Base-by-base conservation (phyloP, 2,329 filamentous ascomycete genomes). In the Xylaria sp. region DNA sequence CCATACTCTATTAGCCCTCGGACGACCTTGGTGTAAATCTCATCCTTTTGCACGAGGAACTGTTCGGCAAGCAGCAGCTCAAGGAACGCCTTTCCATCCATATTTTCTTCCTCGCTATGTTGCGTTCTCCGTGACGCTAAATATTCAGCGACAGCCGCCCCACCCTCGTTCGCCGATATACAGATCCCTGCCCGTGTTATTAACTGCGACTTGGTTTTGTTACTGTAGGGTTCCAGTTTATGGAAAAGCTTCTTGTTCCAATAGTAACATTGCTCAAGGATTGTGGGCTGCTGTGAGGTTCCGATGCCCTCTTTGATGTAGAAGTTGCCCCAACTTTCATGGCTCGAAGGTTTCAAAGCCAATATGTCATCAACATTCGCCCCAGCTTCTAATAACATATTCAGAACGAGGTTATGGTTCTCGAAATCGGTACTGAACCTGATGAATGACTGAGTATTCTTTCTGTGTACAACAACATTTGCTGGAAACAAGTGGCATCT, bases 61-160 rank as follows among this genome's bases (percentile, higher is more conserved):
- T 54, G 51, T 8, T 58, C 55, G 2, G 22, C 48, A 8, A 58
- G 39, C 20, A 52, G 42, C 9, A 58, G 37, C 47, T 58, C 55
- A 4, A 58, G 9, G 43, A 58, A 58, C n/a, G 7, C 21, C 11
- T 1, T 26, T 2, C 1, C 39, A 9, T 49, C 8, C 7, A 55
- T 49, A 11, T 1, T 26, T 2, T 1, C 39, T 6, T 49, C 8
- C 7, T 52, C 45, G n/a, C 20, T 16, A 11, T 24, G 2, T 1
- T 47, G 20, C 21, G 22, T 17, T 41, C 16, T 19, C 18, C 38
- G 24, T 22, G 54, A 57, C 7, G 20, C 7, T 17, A 58, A 21
- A 7, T 52, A 58, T 39, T 55, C 37, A 8, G 20, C 2, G 2
- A 54, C 24, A 16, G 29, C 24, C n/a, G 44, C 22, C 7, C 18